Evolutionary conservation across 2,329 filamentous ascomycete species (phyloP).

Genomic region (Pestalotiopsis sp.): DNA sequence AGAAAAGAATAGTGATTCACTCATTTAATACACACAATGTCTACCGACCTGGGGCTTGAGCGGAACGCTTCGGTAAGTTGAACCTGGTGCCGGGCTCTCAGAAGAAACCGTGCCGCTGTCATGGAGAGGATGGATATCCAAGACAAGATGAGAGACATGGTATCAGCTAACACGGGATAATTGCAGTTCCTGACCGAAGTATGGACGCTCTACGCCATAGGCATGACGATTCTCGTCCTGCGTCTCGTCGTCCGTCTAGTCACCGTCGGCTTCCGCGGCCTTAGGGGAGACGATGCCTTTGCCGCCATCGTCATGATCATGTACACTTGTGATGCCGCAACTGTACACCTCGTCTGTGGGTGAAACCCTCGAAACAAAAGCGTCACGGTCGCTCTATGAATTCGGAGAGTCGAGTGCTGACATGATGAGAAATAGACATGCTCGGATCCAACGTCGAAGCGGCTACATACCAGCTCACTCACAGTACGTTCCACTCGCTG

Average conservation of each 20-base stretch:
- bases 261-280: slow-evolving; percentile 33
- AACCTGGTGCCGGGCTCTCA: not conserved
- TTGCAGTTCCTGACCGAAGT: slow-evolving; percentile 28
- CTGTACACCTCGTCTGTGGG: slow-evolving; percentile 35
- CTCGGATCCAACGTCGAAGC: slow-evolving; percentile 30
- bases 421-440: slow-evolving; percentile 18
- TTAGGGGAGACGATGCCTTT: slow-evolving; percentile 34
- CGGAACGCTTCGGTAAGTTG: not conserved
- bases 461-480: not conserved
- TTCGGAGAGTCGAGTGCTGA: not conserved
- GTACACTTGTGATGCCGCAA: slow-evolving; percentile 23
- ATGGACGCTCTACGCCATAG: slow-evolving; percentile 37
- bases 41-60: not conserved
- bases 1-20: not conserved
- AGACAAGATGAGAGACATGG: not conserved
- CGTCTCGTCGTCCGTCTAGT: slow-evolving; percentile 33
- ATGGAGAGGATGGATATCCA: not conserved
- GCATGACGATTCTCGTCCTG: slow-evolving; percentile 30
- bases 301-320: slow-evolving; percentile 6
- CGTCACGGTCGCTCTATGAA: not conserved
- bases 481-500: not conserved
- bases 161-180: not conserved
- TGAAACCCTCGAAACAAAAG: not conserved
- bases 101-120: not conserved
- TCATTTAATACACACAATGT: not conserved